Evolutionary conservation across 148 eudicot species (phyloP), one percentile per base, ranked within the genome.

Genomic region (Simmondsia chinensis): DNA sequence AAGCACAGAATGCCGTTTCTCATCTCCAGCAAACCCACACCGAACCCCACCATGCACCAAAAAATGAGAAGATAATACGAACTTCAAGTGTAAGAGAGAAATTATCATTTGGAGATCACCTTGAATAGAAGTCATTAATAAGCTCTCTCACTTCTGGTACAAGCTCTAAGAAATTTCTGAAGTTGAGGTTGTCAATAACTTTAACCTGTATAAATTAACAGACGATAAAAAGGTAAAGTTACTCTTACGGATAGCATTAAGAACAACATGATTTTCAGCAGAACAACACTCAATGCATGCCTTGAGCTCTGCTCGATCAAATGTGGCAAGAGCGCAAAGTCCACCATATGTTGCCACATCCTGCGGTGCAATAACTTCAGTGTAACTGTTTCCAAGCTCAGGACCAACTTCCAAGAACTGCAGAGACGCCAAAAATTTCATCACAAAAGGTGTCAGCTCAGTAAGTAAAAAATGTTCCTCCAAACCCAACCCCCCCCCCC

Each of bases 331-430:
- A 23, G 97, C 97, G 61, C 97, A 89, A 18, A 89, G 84, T 60
- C 95, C 95, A 53, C 97, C 97, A 59, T 89, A 89, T 32, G 95
- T 89, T 24, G 97, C 97, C 54, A 89, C 80, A 56, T 89, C 97
- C 61, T 89, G 97, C 19, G 87, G 75, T 26, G 95, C 97, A 69
- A 89, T 85, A 38, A 89, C 88, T 68, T 84, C 95, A 3, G 73
- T 69, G 57, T 81, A 89, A 65, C 57, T 60, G 80, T 79, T 89
- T 41, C 76, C 95, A 46, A 89, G 57, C 50, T 89, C 97, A 56
- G 70, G 76, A 55, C 80, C 79, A 22, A 77, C 74, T 72, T 89
- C 97, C 71, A 89, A 60, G 64, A 89, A 85, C 96, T 87, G 79
- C 54, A 70, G 21, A 59, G 9, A 21, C 4, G 69, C 20, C 39